These are phyloP conservation scores for Fusarium sarcochroum DNA, from an alignment of 2,329 filamentous ascomycete genomes.

Conservation along the genomic window DNA sequence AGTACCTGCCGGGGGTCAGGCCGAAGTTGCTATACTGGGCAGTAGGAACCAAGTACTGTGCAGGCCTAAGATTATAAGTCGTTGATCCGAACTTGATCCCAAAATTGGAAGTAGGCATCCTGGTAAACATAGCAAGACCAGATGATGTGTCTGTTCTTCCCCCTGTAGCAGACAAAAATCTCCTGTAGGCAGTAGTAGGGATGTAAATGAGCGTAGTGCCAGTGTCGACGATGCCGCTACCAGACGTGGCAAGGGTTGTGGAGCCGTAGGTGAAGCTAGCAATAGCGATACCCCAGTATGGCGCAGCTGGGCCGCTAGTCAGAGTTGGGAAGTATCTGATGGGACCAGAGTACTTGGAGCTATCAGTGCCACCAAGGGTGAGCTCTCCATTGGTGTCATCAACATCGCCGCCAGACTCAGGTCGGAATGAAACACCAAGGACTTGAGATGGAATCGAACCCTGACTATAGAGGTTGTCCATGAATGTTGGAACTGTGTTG, in stretches of 20 bases:
- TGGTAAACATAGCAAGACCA: neutral
- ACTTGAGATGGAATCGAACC: neutral
- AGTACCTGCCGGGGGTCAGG: neutral
- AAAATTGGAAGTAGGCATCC: neutral
- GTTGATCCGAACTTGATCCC: neutral
- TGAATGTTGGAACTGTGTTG: neutral
- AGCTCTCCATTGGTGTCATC: slow-evolving; percentile 2
- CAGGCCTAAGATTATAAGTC: neutral
- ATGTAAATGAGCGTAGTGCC: slow-evolving; percentile 10
- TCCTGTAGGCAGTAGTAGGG: neutral
- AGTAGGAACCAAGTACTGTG: neutral
- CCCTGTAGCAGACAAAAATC: neutral
- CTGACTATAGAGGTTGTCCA: slow-evolving; percentile 6
- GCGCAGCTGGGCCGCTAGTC: neutral
- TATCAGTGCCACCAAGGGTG: slow-evolving; percentile 6
- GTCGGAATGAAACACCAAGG: neutral
- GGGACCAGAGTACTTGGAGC: slow-evolving; percentile 2
- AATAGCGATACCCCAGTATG: neutral
- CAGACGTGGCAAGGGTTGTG: neutral
- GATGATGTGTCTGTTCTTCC: neutral
- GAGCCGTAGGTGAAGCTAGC: neutral
- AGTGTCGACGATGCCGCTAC: neutral
- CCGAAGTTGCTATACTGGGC: slow-evolving; percentile 1
- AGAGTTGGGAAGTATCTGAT: neutral
- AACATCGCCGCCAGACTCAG: neutral